A percentile compares a stretch with the other conserved stretches of the same genome.
phyloP scores from a whole-genome alignment of 1,284 basidiomycete genomes.

The Melampsora larici-populina region DNA sequence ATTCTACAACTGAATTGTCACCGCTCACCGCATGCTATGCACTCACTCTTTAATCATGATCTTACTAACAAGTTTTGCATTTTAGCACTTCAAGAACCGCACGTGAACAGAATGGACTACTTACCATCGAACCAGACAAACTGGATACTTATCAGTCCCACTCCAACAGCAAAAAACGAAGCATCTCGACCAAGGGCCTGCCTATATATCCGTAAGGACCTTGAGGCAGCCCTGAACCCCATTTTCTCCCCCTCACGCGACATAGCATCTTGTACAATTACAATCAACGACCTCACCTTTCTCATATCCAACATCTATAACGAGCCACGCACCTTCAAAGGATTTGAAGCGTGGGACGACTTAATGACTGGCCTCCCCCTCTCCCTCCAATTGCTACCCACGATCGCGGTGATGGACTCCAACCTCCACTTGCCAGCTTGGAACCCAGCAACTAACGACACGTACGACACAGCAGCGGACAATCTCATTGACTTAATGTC shows the following conservation, averaged over 20 bases:
- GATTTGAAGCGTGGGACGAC: neutral
- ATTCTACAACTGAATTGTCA: too few relatives aligned
- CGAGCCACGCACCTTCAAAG: neutral
- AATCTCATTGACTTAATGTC: neutral
- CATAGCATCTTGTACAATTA: neutral
- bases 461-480: neutral
- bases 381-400: neutral
- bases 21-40: too few relatives aligned
- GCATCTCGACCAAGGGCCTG: constrained; percentile 1
- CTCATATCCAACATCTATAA: neutral
- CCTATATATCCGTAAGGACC: constrained; percentile 19
- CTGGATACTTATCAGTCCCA: neutral
- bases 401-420: constrained; percentile 2
- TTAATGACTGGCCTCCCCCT: neutral
- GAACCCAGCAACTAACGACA: constrained; percentile 1
- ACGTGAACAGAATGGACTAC: neutral
- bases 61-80: too few relatives aligned
- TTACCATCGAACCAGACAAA: neutral
- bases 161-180: neutral
- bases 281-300: neutral
- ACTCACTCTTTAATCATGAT: too few relatives aligned
- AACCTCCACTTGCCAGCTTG: constrained; percentile 1
- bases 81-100: too few relatives aligned
- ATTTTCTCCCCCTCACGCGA: neutral
- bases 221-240: neutral